Conservation (phyloP, 768 basidiomycete genomes). For the Sarcomyxa edulis region DNA sequence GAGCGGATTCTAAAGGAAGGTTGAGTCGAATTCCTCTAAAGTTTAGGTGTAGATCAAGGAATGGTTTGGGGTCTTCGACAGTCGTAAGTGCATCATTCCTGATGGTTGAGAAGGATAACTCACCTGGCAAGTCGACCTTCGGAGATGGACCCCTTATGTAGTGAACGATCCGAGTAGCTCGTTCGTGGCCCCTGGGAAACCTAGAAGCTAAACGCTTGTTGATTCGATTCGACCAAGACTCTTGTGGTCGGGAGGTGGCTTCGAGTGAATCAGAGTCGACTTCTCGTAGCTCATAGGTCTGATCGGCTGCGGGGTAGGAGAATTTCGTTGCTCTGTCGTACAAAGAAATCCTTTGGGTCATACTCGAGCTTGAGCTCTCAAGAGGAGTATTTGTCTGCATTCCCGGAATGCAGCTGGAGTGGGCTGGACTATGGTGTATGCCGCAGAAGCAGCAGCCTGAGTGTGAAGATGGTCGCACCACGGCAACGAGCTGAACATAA, state of each 20-base stretch:
- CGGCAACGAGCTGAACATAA: too few relatives aligned
- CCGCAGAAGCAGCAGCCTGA: too few relatives aligned
- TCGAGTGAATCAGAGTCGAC: conserved; percentile 12
- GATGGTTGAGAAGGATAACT: conserved; percentile 11
- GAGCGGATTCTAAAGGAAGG: conserved; percentile 49
- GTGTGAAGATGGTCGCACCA: too few relatives aligned
- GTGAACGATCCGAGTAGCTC: conserved; percentile 13
- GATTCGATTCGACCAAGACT: conserved; percentile 15
- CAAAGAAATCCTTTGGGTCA: too few relatives aligned
- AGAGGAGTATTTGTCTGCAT: too few relatives aligned
- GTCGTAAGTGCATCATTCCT: conserved; percentile 3
- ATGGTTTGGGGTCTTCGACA: conserved; percentile 45
- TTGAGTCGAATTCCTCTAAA: conserved; percentile 29
- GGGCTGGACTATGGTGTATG: too few relatives aligned
- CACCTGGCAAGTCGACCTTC: conserved; percentile 45
- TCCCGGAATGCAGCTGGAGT: too few relatives aligned
- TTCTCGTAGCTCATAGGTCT: not conserved
- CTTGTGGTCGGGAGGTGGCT: conserved; percentile 8
- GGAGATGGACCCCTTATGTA: conserved; percentile 62
- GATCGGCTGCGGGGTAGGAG: conserved; percentile 3
- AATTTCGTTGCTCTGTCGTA: too few relatives aligned
- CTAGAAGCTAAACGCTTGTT: conserved; percentile 10
- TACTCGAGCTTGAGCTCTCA: too few relatives aligned
- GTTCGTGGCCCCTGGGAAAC: conserved; percentile 14
- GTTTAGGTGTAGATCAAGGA: conserved; percentile 45